Conservation (phyloP, 1,284 basidiomycete genomes). For the Ganoderma multipileum region DNA sequence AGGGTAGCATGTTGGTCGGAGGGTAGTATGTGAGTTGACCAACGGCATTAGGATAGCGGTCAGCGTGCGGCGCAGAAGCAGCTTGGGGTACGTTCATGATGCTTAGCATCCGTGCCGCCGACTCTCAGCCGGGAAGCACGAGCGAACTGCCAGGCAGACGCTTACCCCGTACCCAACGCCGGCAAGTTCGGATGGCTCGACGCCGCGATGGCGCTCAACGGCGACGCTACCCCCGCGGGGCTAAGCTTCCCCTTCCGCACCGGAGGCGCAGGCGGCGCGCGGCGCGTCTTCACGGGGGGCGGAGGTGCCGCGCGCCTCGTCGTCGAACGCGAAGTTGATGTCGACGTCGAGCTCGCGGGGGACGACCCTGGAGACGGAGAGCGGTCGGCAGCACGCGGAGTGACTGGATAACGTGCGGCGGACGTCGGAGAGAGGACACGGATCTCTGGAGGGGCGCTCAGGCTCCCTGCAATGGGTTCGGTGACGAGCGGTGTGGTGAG, state of each 20-base stretch:
- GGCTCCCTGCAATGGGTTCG: conserved; percentile 24
- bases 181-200: conserved; percentile 28
- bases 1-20: background rate
- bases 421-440: conserved; percentile 28
- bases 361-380: conserved; percentile 10
- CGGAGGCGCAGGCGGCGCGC: conserved; percentile 72
- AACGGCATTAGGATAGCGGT: background rate
- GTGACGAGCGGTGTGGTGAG: conserved; percentile 24
- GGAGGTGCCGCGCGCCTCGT: conserved; percentile 55
- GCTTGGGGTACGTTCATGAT: background rate
- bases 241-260: conserved; percentile 38
- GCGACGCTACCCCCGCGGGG: background rate
- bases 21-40: background rate
- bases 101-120: background rate
- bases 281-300: conserved; percentile 56
- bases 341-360: conserved; percentile 8
- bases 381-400: background rate
- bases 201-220: conserved; percentile 25
- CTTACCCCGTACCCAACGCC: conserved; percentile 21
- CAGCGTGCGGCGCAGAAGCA: background rate
- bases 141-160: conserved; percentile 10
- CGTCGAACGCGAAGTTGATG: conserved; percentile 28
- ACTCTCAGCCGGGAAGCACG: background rate
- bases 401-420: conserved; percentile 3
- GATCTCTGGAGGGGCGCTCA: conserved; percentile 25